phyloP scores from a whole-genome alignment of 306 rosid species.

The Hippophae gyantsensis region DNA sequence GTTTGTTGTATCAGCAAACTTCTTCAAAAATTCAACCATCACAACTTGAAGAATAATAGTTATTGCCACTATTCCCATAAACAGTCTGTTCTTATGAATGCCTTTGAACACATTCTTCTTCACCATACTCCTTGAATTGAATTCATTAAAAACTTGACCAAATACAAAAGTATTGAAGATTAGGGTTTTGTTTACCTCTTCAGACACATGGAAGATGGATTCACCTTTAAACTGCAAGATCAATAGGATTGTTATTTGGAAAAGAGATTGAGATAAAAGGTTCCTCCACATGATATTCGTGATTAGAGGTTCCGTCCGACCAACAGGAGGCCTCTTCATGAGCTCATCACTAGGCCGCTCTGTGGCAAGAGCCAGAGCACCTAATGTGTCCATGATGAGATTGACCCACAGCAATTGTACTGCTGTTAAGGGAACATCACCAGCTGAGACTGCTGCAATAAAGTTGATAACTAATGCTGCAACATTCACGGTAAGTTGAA shows the following conservation, averaged over 20 bases:
- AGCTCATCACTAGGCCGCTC: conserved; percentile 74
- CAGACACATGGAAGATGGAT: conserved; percentile 40
- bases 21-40: conserved; percentile 78
- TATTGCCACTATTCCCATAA: conserved; percentile 63
- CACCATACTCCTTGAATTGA: conserved; percentile 79
- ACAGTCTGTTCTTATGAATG: conserved; percentile 43
- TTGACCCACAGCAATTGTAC: conserved; percentile 84
- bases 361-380: conserved; percentile 86
- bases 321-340: conserved; percentile 61
- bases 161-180: conserved; percentile 77
- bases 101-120: conserved; percentile 66
- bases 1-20: conserved; percentile 67
- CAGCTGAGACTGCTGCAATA: conserved; percentile 81
- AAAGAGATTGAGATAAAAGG: conserved; percentile 61
- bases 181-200: conserved; percentile 54
- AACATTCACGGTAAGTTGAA: conserved; percentile 76
- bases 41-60: conserved; percentile 67
- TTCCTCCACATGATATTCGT: conserved; percentile 90
- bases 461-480: conserved; percentile 87
- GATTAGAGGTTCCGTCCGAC: conserved; percentile 75
- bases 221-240: conserved; percentile 60
- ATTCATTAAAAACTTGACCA: conserved; percentile 85
- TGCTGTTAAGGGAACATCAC: conserved; percentile 75
- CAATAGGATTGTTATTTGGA: conserved; percentile 58
- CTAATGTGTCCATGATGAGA: conserved; percentile 84